Evolutionary conservation across 768 basidiomycete genomes (phyloP).

Genomic region (Tulasnella calospora): DNA sequence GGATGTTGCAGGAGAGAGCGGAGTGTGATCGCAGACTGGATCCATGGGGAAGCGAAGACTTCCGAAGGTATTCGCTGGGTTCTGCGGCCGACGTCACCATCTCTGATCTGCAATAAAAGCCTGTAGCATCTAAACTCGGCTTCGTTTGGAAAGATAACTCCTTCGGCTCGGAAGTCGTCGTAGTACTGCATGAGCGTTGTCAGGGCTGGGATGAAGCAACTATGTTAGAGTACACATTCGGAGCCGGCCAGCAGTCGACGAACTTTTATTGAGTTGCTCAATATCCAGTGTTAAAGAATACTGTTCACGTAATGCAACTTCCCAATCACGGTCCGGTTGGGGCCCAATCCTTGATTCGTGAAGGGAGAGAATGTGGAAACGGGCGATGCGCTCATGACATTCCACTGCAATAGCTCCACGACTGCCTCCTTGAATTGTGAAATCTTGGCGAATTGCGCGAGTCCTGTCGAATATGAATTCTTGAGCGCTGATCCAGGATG

Average conservation of each 20-base stretch:
- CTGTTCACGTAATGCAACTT: conserved; percentile 7
- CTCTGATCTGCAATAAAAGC: conserved; percentile 83
- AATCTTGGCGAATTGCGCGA: conserved; percentile 84
- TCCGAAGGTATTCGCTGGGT: conserved; percentile 50
- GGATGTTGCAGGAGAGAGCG: conserved; percentile 66
- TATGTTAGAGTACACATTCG: not conserved
- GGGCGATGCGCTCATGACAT: conserved; percentile 87
- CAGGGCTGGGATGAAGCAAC: conserved; percentile 54
- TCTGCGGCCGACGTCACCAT: conserved; percentile 71
- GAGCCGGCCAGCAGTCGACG: conserved; percentile 35
- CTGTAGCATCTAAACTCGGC: conserved; percentile 96
- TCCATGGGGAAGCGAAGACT: conserved; percentile 67
- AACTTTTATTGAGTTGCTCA: conserved; percentile 88
- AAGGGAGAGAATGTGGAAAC: conserved; percentile 85
- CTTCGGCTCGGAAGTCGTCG: conserved; percentile 64
- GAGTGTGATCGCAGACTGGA: conserved; percentile 76
- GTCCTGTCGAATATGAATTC: conserved; percentile 90
- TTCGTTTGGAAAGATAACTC: conserved; percentile 67
- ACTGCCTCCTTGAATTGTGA: conserved; percentile 79
- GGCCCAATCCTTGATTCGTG: conserved; percentile 38
- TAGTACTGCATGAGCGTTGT: conserved; percentile 92
- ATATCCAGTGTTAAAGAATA: conserved; percentile 52
- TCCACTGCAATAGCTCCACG: conserved; percentile 73
- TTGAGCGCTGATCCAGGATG: conserved; percentile 60
- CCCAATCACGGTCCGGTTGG: conserved; percentile 16